A percentile compares a stretch with the other conserved stretches of the same genome.
Conservation (phyloP, 2,329 filamentous ascomycete genomes). For the Ceratocystis cacaofunesta region DNA sequence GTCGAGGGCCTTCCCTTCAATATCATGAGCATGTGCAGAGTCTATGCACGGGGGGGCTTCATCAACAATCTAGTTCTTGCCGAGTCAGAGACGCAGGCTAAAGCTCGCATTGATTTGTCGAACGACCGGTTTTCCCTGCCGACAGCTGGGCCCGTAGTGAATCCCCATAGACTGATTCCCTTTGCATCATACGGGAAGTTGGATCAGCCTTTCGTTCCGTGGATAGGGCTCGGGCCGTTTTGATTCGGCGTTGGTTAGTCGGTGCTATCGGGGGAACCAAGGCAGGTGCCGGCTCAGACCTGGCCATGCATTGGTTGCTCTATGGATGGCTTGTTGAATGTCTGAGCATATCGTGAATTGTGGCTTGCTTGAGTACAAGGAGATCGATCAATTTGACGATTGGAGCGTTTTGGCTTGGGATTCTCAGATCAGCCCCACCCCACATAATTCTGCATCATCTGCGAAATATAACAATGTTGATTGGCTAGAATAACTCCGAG, state of each 20-base stretch:
- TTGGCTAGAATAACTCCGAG: too few relatives aligned
- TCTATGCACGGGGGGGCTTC: not conserved
- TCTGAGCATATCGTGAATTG: too few relatives aligned
- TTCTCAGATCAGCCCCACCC: too few relatives aligned
- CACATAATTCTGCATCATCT: too few relatives aligned
- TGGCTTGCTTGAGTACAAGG: too few relatives aligned
- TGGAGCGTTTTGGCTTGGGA: too few relatives aligned
- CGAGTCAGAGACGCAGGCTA: not conserved
- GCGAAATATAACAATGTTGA: too few relatives aligned
- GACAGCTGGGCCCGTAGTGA: not conserved
- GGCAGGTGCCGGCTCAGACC: too few relatives aligned
- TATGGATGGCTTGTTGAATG: too few relatives aligned
- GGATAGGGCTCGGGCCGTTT: not conserved
- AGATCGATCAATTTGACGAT: too few relatives aligned
- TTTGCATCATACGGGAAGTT: not conserved
- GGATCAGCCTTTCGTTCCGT: not conserved
- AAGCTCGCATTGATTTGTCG: not conserved
- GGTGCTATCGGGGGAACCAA: too few relatives aligned
- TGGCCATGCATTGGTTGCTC: too few relatives aligned
- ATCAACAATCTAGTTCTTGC: not conserved
- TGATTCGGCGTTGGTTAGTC: not conserved
- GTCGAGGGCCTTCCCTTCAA: not conserved
- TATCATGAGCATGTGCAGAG: slow-evolving; percentile 2
- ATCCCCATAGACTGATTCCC: not conserved
- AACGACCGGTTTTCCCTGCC: not conserved